Conservation (phyloP, 495 filamentous ascomycete species). For the Baudoinia panamericana region DNA sequence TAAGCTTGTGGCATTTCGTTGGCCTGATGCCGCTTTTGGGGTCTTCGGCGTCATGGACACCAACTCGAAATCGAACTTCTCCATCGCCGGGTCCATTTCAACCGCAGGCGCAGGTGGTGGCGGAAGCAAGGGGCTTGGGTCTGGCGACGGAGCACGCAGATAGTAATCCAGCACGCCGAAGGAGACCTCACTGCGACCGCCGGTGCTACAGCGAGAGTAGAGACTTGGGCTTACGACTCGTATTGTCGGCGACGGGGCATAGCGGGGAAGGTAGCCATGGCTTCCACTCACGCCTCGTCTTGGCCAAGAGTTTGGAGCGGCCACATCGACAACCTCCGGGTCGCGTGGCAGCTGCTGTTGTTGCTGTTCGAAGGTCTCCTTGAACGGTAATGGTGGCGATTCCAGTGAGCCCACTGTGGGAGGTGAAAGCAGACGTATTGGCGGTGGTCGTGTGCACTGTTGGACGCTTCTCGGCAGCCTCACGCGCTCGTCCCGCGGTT, state of each 20-base stretch:
- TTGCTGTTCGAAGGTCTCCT: too few species aligned
- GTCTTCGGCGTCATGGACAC: neutral
- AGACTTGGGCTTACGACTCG: neutral
- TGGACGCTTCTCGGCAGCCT: neutral
- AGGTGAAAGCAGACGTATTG: conserved; percentile 2
- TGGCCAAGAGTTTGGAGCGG: conserved; percentile 12
- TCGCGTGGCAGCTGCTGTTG: neutral
- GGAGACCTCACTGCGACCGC: conserved; percentile 11
- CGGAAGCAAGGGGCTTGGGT: conserved; percentile 3
- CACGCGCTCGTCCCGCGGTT: conserved; percentile 3
- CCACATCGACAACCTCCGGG: conserved; percentile 12
- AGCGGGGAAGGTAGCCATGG: too few species aligned
- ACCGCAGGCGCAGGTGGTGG: conserved; percentile 3
- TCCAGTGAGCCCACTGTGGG: neutral
- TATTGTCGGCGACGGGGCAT: neutral
- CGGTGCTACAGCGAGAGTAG: conserved; percentile 1
- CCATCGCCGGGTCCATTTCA: conserved; percentile 12
- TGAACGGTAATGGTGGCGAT: conserved; percentile 3
- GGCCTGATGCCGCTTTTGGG: neutral
- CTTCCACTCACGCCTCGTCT: conserved; percentile 3
- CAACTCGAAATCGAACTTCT: conserved; percentile 18
- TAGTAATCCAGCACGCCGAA: conserved; percentile 18
- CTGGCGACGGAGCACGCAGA: conserved; percentile 8
- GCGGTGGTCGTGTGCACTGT: neutral
- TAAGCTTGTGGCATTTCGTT: too few species aligned